Percentiles rank a stretch among this genome's conserved stretches.
Evolutionary conservation across 2,329 filamentous ascomycete species (phyloP).

Genomic region (Xylariaceae sp.): DNA sequence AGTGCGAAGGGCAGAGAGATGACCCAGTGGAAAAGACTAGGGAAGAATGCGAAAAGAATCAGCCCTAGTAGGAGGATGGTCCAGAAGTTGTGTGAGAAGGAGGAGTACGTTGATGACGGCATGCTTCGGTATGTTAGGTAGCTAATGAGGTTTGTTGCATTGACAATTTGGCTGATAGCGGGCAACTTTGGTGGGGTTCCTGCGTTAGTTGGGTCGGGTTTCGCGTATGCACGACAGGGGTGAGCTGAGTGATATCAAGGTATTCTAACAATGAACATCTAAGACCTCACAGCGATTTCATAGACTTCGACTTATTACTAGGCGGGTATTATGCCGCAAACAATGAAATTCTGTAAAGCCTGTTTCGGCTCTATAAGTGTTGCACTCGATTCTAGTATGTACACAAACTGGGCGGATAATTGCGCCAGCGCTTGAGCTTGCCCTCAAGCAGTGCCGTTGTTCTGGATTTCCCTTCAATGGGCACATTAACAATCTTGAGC

Average conservation of each 20-base stretch:
- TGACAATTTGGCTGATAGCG: background rate
- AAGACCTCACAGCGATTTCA: too few species aligned
- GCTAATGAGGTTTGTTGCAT: constrained; percentile 13
- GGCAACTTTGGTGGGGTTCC: constrained; percentile 5
- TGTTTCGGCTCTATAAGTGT: constrained; percentile 15
- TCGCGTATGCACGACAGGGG: constrained; percentile 4
- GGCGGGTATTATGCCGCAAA: background rate
- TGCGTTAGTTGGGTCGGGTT: constrained; percentile 2
- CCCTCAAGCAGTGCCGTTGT: background rate
- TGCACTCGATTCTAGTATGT: constrained; percentile 20
- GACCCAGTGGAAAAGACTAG: constrained; percentile 46
- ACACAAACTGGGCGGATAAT: constrained; percentile 17
- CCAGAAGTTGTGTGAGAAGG: constrained; percentile 31
- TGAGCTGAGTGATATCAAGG: constrained; percentile 5
- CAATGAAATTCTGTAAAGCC: constrained; percentile 4
- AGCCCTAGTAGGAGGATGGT: constrained; percentile 44
- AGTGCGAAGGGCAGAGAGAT: constrained; percentile 44
- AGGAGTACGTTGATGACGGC: constrained; percentile 35
- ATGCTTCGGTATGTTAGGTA: constrained; percentile 14
- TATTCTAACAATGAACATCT: too few species aligned
- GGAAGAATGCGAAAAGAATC: constrained; percentile 49
- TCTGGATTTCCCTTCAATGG: too few species aligned
- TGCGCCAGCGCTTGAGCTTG: constrained; percentile 7
- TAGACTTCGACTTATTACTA: too few species aligned
- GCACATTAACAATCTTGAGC: too few species aligned